Evolutionary conservation across 2,329 filamentous ascomycete genomes (phyloP), one percentile per base, ranked within the genome.

Genomic region (Tolypocladium amazonense): DNA sequence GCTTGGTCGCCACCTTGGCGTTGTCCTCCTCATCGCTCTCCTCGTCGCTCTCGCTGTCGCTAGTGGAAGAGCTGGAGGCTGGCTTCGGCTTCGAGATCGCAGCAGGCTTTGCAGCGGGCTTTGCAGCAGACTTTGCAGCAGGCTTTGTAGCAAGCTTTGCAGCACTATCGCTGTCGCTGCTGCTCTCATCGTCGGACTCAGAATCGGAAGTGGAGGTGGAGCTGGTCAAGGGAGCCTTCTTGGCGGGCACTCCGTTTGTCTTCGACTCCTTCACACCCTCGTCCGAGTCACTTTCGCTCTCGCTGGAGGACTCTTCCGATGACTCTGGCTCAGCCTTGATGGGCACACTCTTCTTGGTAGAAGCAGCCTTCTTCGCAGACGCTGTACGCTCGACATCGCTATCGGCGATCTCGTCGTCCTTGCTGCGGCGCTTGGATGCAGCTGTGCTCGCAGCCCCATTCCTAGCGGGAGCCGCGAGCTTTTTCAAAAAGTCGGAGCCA

Each of bases 391-490:
- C 75, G 65, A 65, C 71, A 64, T 77, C 74, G 65, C 75, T 77
- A 60, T 77, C 75, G 66, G 74, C 73, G 61, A 77, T 76, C 62
- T 76, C 75, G 27, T 74, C 71, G 52, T 70, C 62, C 63, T 72
- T 71, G 67, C 63, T 68, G 60, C 67, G 69, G 58, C 67, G 64
- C 59, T 67, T 69, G 58, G 69, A 41, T 60, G 63, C 54, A 56
- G 64, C 57, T 52, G 57, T 11, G n/a, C 61, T 52, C 54, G 58
- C 15, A 14, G 62, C 50, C 43, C 62, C 62, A 23, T 62, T 64
- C 20, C 47, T 54, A 56, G 60, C 58, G 47, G 45, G 63, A 53
- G 54, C 63, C 61, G 45, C 57, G 43, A 75, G 67, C 60, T 73
- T 75, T 57, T 69, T 70, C 56, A 74, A 62, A 38, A 76, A 71